Evolutionary conservation across 2,329 filamentous ascomycete genomes (phyloP), one percentile per base, ranked within the genome.

Genomic region (Colletotrichum endophyticum): DNA sequence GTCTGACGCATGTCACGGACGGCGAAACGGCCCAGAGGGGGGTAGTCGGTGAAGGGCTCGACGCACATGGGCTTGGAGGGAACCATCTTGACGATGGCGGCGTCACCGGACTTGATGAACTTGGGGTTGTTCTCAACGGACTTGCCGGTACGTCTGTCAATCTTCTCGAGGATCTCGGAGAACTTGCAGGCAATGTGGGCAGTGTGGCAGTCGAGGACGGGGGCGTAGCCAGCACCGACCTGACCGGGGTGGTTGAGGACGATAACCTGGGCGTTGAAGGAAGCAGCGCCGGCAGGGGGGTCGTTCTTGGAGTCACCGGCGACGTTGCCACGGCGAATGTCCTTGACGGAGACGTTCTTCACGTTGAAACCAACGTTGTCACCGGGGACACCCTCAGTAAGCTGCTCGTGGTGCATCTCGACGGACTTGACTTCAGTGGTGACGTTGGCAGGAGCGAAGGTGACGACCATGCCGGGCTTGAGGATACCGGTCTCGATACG

Each of bases 281-380:
- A 96, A 85, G 96, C 96, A 86, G 92, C 93, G 85, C 92, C 97
- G 87, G 90, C 87, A 81, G 97, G 95, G 84, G 97, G 97, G 92
- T 99, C 97, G 92, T 98, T 98, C 96, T 99, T 99, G 93, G 95
- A 96, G 95, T 99, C 97, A 95, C 96, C 95, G 85, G 95, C 95
- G 84, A 99, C 97, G 94, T 99, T 99, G 87, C 97, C 97, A 98
- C 97, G 97, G 91, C 97, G 97, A 87, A 99, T 98, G 89, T 99
- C 97, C 96, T 99, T 99, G 91, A 99, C 97, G 89, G 97, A 99
- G 86, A 99, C 97, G 97, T 99, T 99, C 96, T 99, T 99, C 91
- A 99, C 96, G 95, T 99, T 99, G 96, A 99, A 99, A 85, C 97
- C 97, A 89, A 99, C 97, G 93, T 99, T 99, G 95, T 99, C 97